phyloP scores from a whole-genome alignment of 305 asterid genomes.

The Caryopteris hybrid region DNA sequence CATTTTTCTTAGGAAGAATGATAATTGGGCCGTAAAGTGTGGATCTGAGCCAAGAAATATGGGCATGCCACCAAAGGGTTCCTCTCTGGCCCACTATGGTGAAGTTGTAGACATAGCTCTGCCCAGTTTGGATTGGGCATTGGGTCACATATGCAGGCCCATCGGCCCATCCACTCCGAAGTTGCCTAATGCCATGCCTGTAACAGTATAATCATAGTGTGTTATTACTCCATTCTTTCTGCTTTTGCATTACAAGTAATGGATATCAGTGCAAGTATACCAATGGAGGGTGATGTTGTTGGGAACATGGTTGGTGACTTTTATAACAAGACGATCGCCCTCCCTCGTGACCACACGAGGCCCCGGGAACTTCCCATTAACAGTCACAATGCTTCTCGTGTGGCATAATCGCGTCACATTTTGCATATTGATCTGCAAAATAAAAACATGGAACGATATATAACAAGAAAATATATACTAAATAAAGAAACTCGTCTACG shows the following conservation, averaged over 20 bases:
- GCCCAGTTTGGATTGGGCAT: constrained; percentile 41
- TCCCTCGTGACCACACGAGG: constrained; percentile 48
- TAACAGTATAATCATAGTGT: not conserved
- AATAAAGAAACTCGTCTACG: not conserved
- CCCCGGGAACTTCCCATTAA: constrained; percentile 56
- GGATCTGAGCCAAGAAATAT: constrained; percentile 42
- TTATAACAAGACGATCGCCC: constrained; percentile 48
- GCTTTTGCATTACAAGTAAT: too few species aligned
- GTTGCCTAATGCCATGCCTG: constrained; percentile 49
- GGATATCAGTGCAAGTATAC: constrained; percentile 18
- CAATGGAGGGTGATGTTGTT: constrained; percentile 55
- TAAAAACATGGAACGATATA: too few species aligned
- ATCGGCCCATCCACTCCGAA: constrained; percentile 48
- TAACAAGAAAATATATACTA: too few species aligned
- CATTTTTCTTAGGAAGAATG: constrained; percentile 36
- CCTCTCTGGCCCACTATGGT: constrained; percentile 41
- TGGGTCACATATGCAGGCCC: constrained; percentile 43
- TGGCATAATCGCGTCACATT: constrained; percentile 55
- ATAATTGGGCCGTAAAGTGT: constrained; percentile 52
- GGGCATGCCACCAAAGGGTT: constrained; percentile 47
- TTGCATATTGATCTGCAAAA: constrained; percentile 39
- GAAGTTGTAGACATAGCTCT: constrained; percentile 35
- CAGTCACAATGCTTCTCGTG: constrained; percentile 50
- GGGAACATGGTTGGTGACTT: constrained; percentile 44
- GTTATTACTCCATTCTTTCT: too few species aligned